A percentile compares a stretch with the other conserved stretches of the same genome.
Conservation (phyloP, 495 filamentous ascomycete genomes). For the Penicillium tannophilum region DNA sequence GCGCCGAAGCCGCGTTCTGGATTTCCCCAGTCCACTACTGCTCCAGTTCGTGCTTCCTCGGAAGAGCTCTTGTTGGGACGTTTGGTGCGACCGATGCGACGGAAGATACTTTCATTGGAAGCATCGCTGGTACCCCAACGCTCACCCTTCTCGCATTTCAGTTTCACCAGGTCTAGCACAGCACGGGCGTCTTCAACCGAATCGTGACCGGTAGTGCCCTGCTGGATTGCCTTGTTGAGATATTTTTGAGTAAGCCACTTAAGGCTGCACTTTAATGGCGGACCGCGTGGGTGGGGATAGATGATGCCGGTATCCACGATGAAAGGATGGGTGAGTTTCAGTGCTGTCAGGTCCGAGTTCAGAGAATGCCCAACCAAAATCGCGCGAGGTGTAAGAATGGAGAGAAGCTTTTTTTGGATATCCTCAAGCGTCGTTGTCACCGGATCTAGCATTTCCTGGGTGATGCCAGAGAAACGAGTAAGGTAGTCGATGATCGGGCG, state of each 20-base stretch:
- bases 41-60: conserved; percentile 63
- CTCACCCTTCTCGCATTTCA: conserved; percentile 91
- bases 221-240: conserved; percentile 83
- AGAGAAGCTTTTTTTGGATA: conserved; percentile 75
- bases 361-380: conserved; percentile 92
- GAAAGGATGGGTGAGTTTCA: conserved; percentile 86
- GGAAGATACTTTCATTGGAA: conserved; percentile 83
- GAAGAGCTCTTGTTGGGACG: conserved; percentile 52
- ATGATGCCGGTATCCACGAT: conserved; percentile 87
- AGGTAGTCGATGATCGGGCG: conserved; percentile 86
- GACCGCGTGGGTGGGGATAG: conserved; percentile 79
- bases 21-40: conserved; percentile 87
- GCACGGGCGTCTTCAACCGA: conserved; percentile 89
- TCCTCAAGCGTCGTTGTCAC: conserved; percentile 83
- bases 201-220: conserved; percentile 77
- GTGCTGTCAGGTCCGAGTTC: conserved; percentile 81
- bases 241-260: conserved; percentile 84
- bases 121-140: conserved; percentile 76
- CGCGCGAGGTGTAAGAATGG: conserved; percentile 70
- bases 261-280: conserved; percentile 72
- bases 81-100: conserved; percentile 65
- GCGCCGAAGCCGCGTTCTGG: conserved; percentile 72
- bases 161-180: conserved; percentile 87
- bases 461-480: conserved; percentile 88
- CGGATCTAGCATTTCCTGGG: conserved; percentile 72